phyloP scores from a whole-genome alignment of 2,329 filamentous ascomycete species.

The Fusarium vanettenii region DNA sequence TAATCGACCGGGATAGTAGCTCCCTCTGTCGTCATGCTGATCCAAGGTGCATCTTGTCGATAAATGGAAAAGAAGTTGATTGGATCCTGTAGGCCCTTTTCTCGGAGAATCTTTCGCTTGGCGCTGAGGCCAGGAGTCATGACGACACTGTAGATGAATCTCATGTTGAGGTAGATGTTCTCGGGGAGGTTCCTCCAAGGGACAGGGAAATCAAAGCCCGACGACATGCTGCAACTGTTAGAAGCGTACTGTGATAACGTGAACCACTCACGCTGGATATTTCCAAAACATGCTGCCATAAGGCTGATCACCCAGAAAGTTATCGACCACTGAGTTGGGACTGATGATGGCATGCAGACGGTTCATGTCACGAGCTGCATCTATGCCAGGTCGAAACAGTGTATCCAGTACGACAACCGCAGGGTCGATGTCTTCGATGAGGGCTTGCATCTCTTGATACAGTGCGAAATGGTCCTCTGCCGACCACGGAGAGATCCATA shows the following conservation, averaged over 20 bases:
- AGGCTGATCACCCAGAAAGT: constrained; percentile 29
- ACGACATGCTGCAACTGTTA: constrained; percentile 49
- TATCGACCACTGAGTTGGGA: constrained; percentile 53
- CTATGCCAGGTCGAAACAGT: constrained; percentile 44
- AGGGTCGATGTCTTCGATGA: constrained; percentile 48
- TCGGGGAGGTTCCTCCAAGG: constrained; percentile 50
- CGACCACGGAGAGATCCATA: constrained; percentile 46
- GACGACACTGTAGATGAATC: constrained; percentile 45
- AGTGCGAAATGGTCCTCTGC: constrained; percentile 43
- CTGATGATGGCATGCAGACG: constrained; percentile 53
- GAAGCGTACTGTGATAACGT: background rate
- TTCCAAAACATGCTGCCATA: constrained; percentile 36
- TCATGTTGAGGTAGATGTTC: constrained; percentile 48
- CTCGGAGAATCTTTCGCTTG: constrained; percentile 36
- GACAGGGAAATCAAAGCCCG: constrained; percentile 58
- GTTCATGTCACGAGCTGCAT: constrained; percentile 35
- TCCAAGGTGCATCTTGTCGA: constrained; percentile 44
- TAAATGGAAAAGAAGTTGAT: constrained; percentile 41
- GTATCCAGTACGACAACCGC: constrained; percentile 49
- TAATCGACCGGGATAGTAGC: constrained; percentile 44
- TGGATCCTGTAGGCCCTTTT: constrained; percentile 32
- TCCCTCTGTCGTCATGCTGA: constrained; percentile 41
- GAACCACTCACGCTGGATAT: constrained; percentile 29
- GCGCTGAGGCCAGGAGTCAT: constrained; percentile 40
- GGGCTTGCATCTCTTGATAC: constrained; percentile 38